These are phyloP conservation scores for Nemania sp. DNA, from an alignment of 2,329 filamentous ascomycete species.

Conservation along the genomic window DNA sequence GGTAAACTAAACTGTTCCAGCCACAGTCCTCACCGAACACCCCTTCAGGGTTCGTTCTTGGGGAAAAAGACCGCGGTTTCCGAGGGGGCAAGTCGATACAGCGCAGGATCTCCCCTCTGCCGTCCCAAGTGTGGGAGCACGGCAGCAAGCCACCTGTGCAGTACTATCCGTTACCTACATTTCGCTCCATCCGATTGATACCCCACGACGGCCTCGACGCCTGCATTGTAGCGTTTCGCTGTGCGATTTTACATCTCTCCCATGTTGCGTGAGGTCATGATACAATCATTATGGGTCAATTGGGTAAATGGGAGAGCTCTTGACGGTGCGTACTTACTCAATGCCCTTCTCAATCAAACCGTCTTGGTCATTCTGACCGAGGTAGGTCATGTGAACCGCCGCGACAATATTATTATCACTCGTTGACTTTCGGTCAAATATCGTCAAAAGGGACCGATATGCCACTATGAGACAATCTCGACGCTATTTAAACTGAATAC, in stretches of 20 bases:
- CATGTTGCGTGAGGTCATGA: background rate
- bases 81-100: background rate
- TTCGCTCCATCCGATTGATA: slow-evolving; percentile 3
- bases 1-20: slow-evolving; percentile 21
- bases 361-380: background rate
- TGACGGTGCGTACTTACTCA: background rate
- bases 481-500: slow-evolving; percentile 11
- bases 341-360: background rate
- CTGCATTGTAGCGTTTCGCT: slow-evolving; percentile 17
- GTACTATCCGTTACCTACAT: slow-evolving; percentile 1
- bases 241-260: slow-evolving; percentile 15
- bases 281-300: slow-evolving; percentile 10
- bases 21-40: background rate
- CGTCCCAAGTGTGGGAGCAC: slow-evolving; percentile 7
- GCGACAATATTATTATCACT: background rate
- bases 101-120: slow-evolving; percentile 1
- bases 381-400: background rate
- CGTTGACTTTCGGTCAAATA: slow-evolving; percentile 10
- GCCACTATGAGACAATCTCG: slow-evolving; percentile 13
- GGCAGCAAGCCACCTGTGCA: slow-evolving; percentile 11
- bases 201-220: background rate
- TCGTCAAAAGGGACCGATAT: background rate
- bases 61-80: background rate
- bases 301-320: background rate
- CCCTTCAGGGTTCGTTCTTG: no score